Conservation (phyloP, 495 filamentous ascomycete genomes). For the Parmelia sp. region DNA sequence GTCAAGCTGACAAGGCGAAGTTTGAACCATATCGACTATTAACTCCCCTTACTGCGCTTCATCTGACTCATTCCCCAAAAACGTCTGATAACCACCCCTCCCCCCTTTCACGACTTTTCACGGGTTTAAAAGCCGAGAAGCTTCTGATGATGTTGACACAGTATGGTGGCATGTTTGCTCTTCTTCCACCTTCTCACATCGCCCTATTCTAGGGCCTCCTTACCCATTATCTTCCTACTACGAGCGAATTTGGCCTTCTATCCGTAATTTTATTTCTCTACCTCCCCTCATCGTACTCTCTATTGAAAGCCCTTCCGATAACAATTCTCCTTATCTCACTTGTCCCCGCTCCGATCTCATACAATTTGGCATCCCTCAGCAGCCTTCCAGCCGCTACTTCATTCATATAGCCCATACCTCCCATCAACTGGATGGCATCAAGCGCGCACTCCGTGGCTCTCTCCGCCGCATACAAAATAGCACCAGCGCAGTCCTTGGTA, state of each 20-base stretch:
- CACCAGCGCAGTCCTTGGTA: constrained; percentile 91
- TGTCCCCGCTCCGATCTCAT: constrained; percentile 96
- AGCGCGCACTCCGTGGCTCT: constrained; percentile 81
- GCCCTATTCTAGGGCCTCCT: neutral
- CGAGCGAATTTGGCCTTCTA: neutral
- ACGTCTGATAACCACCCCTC: neutral
- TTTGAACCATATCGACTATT: neutral
- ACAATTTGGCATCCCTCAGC: constrained; percentile 80
- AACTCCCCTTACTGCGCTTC: neutral
- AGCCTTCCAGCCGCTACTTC: constrained; percentile 86
- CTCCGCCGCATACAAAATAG: constrained; percentile 92
- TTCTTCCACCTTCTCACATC: neutral
- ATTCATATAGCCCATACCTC: constrained; percentile 93
- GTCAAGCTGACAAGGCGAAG: neutral
- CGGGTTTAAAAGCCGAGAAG: neutral
- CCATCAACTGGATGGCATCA: constrained; percentile 90
- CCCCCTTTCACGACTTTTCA: neutral
- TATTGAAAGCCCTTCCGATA: constrained; percentile 90
- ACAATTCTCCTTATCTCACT: constrained; percentile 92
- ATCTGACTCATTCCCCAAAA: neutral
- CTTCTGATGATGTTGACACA: neutral
- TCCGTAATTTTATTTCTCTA: neutral
- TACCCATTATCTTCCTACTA: neutral
- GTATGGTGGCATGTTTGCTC: neutral
- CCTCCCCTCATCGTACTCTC: constrained; percentile 55